Evolutionary conservation across 495 filamentous ascomycete species (phyloP).

Genomic region (Umbilicaria muhlenbergii): DNA sequence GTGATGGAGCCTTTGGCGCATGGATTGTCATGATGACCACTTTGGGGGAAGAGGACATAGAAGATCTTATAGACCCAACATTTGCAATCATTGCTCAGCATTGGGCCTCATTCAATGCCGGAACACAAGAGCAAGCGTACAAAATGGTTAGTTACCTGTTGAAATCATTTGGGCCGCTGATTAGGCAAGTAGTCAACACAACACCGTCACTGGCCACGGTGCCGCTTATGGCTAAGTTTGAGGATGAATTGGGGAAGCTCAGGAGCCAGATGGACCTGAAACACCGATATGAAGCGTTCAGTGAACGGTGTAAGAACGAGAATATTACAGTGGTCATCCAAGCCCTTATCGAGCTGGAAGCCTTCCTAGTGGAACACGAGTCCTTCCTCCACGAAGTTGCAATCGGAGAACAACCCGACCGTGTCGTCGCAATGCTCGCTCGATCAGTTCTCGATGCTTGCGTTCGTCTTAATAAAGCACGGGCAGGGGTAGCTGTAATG

Average conservation of each 20-base stretch:
- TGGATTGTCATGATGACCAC: slow-evolving; percentile 67
- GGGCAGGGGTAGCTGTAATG: slow-evolving; percentile 48
- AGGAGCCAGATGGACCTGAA: slow-evolving; percentile 43
- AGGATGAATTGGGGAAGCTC: slow-evolving; percentile 44
- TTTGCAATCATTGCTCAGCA: slow-evolving; percentile 72
- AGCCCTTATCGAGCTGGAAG: slow-evolving; percentile 58
- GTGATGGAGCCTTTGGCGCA: slow-evolving; percentile 61
- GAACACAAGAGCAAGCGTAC: slow-evolving; percentile 39
- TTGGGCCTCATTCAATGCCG: slow-evolving; percentile 51
- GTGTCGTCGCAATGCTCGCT: slow-evolving; percentile 51
- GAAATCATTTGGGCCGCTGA: slow-evolving; percentile 35
- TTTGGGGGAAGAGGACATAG: slow-evolving; percentile 64
- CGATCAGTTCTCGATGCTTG: slow-evolving; percentile 71
- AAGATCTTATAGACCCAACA: slow-evolving; percentile 64
- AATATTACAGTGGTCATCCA: slow-evolving; percentile 69
- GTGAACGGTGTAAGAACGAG: slow-evolving; percentile 60
- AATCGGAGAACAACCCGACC: slow-evolving; percentile 70
- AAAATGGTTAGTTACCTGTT: slow-evolving; percentile 50
- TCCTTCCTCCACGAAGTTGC: slow-evolving; percentile 68
- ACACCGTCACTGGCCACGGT: slow-evolving; percentile 71
- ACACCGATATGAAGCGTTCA: slow-evolving; percentile 52
- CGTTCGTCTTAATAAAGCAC: slow-evolving; percentile 57
- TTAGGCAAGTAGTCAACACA: slow-evolving; percentile 48
- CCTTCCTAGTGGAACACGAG: slow-evolving; percentile 58
- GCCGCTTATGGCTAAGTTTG: slow-evolving; percentile 46